Evolutionary conservation across 2,329 filamentous ascomycete species (phyloP), one percentile per base, ranked within the genome.

Genomic region (Plenodomus lindquistii): DNA sequence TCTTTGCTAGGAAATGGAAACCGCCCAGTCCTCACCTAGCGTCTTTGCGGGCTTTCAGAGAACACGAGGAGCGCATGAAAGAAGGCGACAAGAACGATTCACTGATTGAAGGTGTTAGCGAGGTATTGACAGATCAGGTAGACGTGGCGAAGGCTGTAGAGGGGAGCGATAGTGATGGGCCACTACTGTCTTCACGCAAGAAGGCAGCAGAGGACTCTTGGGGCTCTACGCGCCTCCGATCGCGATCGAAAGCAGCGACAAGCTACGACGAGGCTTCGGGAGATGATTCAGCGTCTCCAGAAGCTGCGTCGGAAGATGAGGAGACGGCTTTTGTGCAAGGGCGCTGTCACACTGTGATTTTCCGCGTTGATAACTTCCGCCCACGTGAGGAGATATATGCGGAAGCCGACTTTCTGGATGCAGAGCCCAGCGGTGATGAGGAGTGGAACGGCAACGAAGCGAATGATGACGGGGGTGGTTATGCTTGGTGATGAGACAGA

Each of bases 331-430:
- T 79, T 48, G 72, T 86, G 20, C 88, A 92, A 52, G 87, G 87
- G 1, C 78, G 86, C 56, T 93, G 88, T 62, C 79, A 85, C 35
- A 78, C 84, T 5, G 87, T 92, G 16, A 82, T 88, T 50, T 80
- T 92, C 37, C 76, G 83, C 37, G 85, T 92, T 57, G 89, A 92
- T 70, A 92, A 92, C 66, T 82, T 89, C 64, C 85, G 89, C 51
- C 85, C 85, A 4, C 79, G 79, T 2, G 88, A 91, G 72, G 74
- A 81, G 19, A 84, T 87, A 52, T 89, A 81, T 55, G 80, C 80
- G 18, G 89, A 91, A 77, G 83, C 81, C 1, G 88, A 93, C 65
- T 92, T 93, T 59, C 70, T 89, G 13, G 83, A 86, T 55, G 78
- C 77, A 18, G 83, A 85, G 60, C 68, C 73, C 71, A 88, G 71